phyloP scores from a whole-genome alignment of 257 asterid species.

The Primulina huaijiensis region DNA sequence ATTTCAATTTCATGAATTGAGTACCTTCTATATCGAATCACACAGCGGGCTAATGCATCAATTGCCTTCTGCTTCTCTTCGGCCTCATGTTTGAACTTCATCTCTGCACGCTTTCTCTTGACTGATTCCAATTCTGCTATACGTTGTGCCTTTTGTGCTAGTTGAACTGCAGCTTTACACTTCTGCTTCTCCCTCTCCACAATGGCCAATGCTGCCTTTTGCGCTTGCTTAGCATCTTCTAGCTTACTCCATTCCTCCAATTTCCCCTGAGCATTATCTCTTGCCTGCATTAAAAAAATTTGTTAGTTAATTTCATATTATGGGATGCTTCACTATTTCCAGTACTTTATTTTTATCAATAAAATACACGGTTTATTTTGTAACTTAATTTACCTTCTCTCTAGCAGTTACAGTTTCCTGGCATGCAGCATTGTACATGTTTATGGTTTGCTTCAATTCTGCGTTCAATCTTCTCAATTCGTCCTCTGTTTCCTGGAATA shows the following conservation, averaged over 20 bases:
- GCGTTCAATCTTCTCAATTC: slow-evolving; percentile 61
- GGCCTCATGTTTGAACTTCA: slow-evolving; percentile 42
- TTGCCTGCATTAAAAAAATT: slow-evolving; percentile 38
- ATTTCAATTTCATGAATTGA: slow-evolving; percentile 57
- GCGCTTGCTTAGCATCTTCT: slow-evolving; percentile 43
- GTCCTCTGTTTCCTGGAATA: slow-evolving; percentile 61
- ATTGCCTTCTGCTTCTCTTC: slow-evolving; percentile 68
- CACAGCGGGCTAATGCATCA: slow-evolving; percentile 43
- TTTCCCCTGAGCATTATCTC: slow-evolving; percentile 38
- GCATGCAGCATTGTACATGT: slow-evolving; percentile 53
- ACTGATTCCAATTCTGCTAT: slow-evolving; percentile 68
- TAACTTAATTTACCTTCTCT: slow-evolving; percentile 36
- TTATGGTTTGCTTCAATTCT: slow-evolving; percentile 60
- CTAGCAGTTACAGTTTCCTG: slow-evolving; percentile 41
- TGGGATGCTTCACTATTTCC: slow-evolving; percentile 12
- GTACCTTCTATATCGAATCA: slow-evolving; percentile 54
- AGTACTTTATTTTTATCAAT: not conserved
- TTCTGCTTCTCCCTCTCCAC: slow-evolving; percentile 67
- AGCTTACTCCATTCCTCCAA: slow-evolving; percentile 35
- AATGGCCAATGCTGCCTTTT: slow-evolving; percentile 51
- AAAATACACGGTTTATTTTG: slow-evolving; percentile 2
- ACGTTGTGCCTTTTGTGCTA: slow-evolving; percentile 67
- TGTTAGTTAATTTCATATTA: not conserved
- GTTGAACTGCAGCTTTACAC: slow-evolving; percentile 71
- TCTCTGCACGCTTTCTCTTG: slow-evolving; percentile 60